Evolutionary conservation across 75 land plant species (phyloP).

Genomic region (Azolla pinnata): DNA sequence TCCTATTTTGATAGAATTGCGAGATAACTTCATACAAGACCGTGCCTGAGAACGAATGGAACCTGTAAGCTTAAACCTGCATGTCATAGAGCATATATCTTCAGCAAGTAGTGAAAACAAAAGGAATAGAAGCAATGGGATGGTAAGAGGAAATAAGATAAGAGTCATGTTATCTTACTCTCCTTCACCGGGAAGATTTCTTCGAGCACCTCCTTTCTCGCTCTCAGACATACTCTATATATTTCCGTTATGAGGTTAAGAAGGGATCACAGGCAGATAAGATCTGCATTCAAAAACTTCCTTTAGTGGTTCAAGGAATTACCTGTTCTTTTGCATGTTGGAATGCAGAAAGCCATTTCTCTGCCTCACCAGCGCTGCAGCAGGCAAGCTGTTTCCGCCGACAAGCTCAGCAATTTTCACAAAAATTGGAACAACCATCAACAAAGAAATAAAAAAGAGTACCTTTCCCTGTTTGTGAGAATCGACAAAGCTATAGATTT

Average conservation of each 20-base stretch:
- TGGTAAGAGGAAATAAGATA: not conserved
- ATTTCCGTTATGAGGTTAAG: not conserved
- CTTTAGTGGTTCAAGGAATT: too few species aligned
- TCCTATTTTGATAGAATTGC: conserved; percentile 26
- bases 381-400: conserved; percentile 84
- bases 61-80: conserved; percentile 77
- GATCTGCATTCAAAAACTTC: too few species aligned
- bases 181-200: conserved; percentile 40
- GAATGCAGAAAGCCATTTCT: conserved; percentile 90
- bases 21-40: conserved; percentile 11
- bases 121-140: too few species aligned
- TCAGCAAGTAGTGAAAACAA: too few species aligned
- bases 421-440: too few species aligned
- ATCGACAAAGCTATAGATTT: conserved; percentile 67
- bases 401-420: too few species aligned
- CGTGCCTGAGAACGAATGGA: conserved; percentile 8
- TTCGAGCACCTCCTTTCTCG: conserved; percentile 30
- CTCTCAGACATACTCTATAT: conserved; percentile 52
- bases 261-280: too few species aligned
- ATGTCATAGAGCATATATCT: conserved; percentile 1
- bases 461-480: conserved; percentile 79
- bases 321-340: conserved; percentile 95
- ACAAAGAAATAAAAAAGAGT: conserved; percentile 12
- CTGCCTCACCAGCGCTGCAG: conserved; percentile 58
- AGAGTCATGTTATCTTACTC: conserved; percentile 42